Evolutionary conservation across 176 grass and related monocot genomes (phyloP).

Genomic region (Eragrostis curvula): DNA sequence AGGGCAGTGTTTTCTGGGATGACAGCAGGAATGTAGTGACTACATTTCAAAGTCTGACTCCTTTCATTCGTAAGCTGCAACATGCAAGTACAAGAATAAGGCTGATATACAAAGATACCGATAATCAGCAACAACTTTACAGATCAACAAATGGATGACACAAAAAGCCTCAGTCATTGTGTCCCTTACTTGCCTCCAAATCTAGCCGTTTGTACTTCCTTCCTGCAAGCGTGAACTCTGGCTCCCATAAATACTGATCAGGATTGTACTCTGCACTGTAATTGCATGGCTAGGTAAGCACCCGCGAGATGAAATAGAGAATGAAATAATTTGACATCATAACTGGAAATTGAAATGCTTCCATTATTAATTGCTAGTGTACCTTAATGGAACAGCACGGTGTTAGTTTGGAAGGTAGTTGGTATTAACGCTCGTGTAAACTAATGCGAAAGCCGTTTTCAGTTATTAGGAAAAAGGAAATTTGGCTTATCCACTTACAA

Average conservation of each 20-base stretch:
- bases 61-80: slow-evolving; percentile 88
- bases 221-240: slow-evolving; percentile 92
- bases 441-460: slow-evolving; percentile 1
- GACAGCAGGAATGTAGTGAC: slow-evolving; percentile 94
- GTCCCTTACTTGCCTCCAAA: slow-evolving; percentile 99
- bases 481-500: slow-evolving; percentile 1
- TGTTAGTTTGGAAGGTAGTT: slow-evolving; percentile 25
- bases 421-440: slow-evolving; percentile 17
- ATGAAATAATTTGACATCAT: neutral
- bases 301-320: neutral
- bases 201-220: slow-evolving; percentile 96
- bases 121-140: slow-evolving; percentile 24
- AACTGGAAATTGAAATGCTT: neutral
- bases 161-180: slow-evolving; percentile 47
- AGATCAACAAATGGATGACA: slow-evolving; percentile 37
- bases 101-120: slow-evolving; percentile 17
- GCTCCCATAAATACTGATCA: slow-evolving; percentile 97
- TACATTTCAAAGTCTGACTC: slow-evolving; percentile 89
- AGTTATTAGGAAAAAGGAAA: neutral
- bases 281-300: slow-evolving; percentile 34
- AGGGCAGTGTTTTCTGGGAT: slow-evolving; percentile 76
- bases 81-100: slow-evolving; percentile 45
- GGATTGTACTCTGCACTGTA: slow-evolving; percentile 99
- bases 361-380: neutral
- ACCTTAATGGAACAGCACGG: slow-evolving; percentile 13